Evolutionary conservation across 2,329 filamentous ascomycete genomes (phyloP).

Genomic region (Akanthomyces lecanii): DNA sequence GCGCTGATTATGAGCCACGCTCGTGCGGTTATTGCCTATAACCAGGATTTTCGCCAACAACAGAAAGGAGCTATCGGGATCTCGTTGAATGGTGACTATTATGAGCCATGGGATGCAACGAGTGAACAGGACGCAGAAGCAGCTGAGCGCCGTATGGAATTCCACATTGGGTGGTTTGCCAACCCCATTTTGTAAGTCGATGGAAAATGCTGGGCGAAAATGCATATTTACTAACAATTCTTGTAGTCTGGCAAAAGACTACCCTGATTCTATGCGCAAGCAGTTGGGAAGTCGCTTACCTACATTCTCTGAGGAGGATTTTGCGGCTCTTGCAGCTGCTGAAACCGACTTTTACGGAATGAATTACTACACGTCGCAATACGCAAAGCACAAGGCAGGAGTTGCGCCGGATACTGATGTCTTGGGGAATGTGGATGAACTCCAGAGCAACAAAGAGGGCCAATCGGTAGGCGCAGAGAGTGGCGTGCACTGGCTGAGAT

Average conservation of each 20-base stretch:
- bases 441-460: constrained; percentile 30
- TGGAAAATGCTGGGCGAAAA: background rate
- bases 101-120: constrained; percentile 32
- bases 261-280: constrained; percentile 34
- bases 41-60: constrained; percentile 26
- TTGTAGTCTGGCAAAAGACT: constrained; percentile 28
- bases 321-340: constrained; percentile 23
- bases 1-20: constrained; percentile 35
- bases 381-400: constrained; percentile 26
- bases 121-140: constrained; percentile 28
- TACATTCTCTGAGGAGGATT: constrained; percentile 26
- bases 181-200: constrained; percentile 34
- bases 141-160: constrained; percentile 33
- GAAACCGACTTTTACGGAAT: constrained; percentile 37
- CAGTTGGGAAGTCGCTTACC: constrained; percentile 31
- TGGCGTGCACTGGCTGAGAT: constrained; percentile 33
- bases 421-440: constrained; percentile 31
- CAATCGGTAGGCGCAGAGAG: constrained; percentile 28
- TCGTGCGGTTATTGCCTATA: constrained; percentile 30
- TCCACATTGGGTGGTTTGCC: constrained; percentile 38
- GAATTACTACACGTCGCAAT: constrained; percentile 39
- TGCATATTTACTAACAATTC: background rate
- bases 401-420: constrained; percentile 29
- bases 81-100: constrained; percentile 36
- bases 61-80: constrained; percentile 33